Base-by-base conservation (phyloP, 352 stramenopile genomes). In the Albugo laibachii region DNA sequence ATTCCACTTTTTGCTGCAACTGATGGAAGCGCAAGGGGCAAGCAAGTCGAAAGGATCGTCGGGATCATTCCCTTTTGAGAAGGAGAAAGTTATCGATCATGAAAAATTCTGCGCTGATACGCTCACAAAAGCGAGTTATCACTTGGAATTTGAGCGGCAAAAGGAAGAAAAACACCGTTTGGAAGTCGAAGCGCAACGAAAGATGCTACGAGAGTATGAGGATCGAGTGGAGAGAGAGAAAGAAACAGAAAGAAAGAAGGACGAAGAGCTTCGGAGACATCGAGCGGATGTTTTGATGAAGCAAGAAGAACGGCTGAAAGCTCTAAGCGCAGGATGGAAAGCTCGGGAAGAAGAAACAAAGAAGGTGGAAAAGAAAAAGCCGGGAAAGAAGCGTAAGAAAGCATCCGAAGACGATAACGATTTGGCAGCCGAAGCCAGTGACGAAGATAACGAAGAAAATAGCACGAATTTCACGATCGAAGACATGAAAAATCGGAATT, bases 401-500 rank as follows among this genome's bases (percentile, higher is more conserved):
- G 53, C 45, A 5, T 50, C 63, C 10, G 72, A 76, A 2, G 66
- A 69, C 11, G 69, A 77, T 21, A 81, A 80, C 49, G 81, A 81
- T 52, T 58, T 81, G 48, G 59, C 66, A 41, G 70, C 66, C 11
- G 63, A 62, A 16, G 66, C 65, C 11, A 36, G 75, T 41, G 72
- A 83, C 36, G 61, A 69, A 37, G 70, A 81, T 4, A 70, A 87
- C 6, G 65, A 72, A 10, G 61, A 72, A 18, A 74, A 62, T 5
- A 69, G 69, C 41, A 60, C 52, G 21, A 63, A 62, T 43, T 83
- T 91, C 63, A 87, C 74, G 20, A 87, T 91, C 38, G 77, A 86
- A 54, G 77, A 91, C 57, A 91, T 91, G 78, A 87, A 91, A 65
- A 86, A 91, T 62, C 77, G 77, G 45, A 87, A 87, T 43, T 50